A percentile compares a stretch with the other conserved stretches of the same genome.
Conservation (phyloP, 2,329 filamentous ascomycete species). For the Colletotrichum theobromicola region DNA sequence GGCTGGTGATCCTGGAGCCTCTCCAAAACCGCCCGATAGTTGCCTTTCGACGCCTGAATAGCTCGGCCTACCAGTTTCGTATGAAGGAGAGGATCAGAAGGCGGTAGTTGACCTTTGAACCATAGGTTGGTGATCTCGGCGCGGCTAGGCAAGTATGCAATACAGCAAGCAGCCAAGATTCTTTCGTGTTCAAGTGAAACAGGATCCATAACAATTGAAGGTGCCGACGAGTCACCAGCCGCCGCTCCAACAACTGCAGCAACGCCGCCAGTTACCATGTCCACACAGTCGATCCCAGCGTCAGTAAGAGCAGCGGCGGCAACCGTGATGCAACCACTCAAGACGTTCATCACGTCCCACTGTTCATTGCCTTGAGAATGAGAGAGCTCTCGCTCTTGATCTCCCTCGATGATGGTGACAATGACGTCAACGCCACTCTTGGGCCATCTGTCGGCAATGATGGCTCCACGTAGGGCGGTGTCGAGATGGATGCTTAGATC, state of each 20-base stretch:
- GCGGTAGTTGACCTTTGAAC: constrained; percentile 76
- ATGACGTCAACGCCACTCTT: constrained; percentile 97
- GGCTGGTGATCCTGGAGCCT: constrained; percentile 9
- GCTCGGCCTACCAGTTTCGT: constrained; percentile 42
- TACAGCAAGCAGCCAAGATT: constrained; percentile 83
- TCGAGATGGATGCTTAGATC: constrained; percentile 92
- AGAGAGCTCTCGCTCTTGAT: constrained; percentile 71
- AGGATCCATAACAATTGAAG: constrained; percentile 74
- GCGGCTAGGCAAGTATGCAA: constrained; percentile 84
- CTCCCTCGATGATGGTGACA: constrained; percentile 90
- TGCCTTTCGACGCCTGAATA: constrained; percentile 45
- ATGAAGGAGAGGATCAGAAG: constrained; percentile 38
- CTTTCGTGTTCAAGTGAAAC: constrained; percentile 79
- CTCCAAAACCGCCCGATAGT: constrained; percentile 17
- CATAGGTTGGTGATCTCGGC: constrained; percentile 96
- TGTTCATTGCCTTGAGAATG: constrained; percentile 62
- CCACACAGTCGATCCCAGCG: constrained; percentile 94
- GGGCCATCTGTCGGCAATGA: constrained; percentile 96
- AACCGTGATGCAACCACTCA: constrained; percentile 91
- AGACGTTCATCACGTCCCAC: constrained; percentile 90
- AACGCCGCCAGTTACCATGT: constrained; percentile 87
- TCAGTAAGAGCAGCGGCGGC: constrained; percentile 92
- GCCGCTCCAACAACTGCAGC: constrained; percentile 71
- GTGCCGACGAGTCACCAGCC: not conserved
- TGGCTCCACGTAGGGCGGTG: constrained; percentile 84